Evolutionary conservation across 805 yeast species (phyloP).

Genomic region (Hanseniaspora pseudoguilliermondii): DNA sequence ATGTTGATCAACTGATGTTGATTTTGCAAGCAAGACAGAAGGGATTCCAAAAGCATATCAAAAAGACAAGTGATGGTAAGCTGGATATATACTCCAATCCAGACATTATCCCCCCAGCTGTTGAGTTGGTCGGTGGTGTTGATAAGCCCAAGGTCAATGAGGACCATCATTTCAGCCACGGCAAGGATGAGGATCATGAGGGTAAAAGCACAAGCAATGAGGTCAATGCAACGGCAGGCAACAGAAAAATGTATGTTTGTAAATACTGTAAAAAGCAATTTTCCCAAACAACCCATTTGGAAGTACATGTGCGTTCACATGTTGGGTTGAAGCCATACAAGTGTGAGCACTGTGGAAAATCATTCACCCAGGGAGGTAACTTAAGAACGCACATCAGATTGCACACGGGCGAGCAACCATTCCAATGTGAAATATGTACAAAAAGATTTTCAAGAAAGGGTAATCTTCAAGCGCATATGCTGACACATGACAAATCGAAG

Average conservation of each 20-base stretch:
- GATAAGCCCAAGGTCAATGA: conserved; percentile 41
- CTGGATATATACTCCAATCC: conserved; percentile 39
- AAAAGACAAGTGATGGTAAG: conserved; percentile 58
- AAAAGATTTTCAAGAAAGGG: conserved; percentile 81
- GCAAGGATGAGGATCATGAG: not conserved
- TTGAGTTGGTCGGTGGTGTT: conserved; percentile 66
- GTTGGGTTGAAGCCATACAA: conserved; percentile 76
- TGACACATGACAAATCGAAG: conserved; percentile 67
- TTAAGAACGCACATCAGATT: conserved; percentile 70
- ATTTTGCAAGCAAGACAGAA: conserved; percentile 80
- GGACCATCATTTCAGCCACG: not conserved
- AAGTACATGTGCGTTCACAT: conserved; percentile 78
- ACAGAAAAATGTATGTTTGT: conserved; percentile 49
- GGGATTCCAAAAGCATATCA: conserved; percentile 52
- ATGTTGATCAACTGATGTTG: conserved; percentile 82
- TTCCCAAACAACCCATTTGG: conserved; percentile 82
- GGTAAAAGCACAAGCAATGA: not conserved
- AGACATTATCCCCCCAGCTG: conserved; percentile 43
- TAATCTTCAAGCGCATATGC: conserved; percentile 72
- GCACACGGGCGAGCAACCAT: conserved; percentile 90
- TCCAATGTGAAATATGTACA: conserved; percentile 61
- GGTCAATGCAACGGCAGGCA: not conserved
- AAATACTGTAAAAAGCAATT: conserved; percentile 68
- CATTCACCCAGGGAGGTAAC: conserved; percentile 85
- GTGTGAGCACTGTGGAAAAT: conserved; percentile 65